These are phyloP conservation scores for Salpingoeca rosetta DNA, from an alignment of 78 protist species.

Conservation along the genomic window DNA sequence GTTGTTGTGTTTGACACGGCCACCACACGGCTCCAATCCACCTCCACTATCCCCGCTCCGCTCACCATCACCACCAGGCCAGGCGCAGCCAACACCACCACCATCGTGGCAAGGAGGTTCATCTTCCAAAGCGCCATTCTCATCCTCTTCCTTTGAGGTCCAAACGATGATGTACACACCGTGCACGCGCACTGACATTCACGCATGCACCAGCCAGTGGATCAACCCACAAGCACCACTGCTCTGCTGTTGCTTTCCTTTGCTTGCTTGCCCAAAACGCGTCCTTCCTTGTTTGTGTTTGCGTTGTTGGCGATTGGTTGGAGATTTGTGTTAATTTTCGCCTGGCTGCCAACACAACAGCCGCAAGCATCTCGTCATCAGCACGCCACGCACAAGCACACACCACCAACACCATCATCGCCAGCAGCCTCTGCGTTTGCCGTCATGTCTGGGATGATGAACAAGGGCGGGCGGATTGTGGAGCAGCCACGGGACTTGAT, in stretches of 20 bases:
- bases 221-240: background rate
- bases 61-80: background rate
- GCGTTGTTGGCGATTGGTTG: no score
- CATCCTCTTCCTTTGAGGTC: background rate
- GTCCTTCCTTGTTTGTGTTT: background rate
- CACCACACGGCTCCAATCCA: conserved; percentile 5
- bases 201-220: background rate
- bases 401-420: no score
- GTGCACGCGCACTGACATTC: background rate
- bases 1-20: background rate
- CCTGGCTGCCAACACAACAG: no score
- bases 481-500: no score
- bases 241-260: background rate
- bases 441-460: no score
- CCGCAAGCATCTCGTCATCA: no score
- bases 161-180: background rate
- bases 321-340: no score
- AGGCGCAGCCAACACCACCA: background rate
- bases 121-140: background rate
- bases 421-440: no score
- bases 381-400: no score
- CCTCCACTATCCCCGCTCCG: background rate
- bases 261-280: background rate
- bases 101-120: background rate
- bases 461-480: no score